phyloP scores from a whole-genome alignment of 129 eudicot genomes.

The Arctium minus region DNA sequence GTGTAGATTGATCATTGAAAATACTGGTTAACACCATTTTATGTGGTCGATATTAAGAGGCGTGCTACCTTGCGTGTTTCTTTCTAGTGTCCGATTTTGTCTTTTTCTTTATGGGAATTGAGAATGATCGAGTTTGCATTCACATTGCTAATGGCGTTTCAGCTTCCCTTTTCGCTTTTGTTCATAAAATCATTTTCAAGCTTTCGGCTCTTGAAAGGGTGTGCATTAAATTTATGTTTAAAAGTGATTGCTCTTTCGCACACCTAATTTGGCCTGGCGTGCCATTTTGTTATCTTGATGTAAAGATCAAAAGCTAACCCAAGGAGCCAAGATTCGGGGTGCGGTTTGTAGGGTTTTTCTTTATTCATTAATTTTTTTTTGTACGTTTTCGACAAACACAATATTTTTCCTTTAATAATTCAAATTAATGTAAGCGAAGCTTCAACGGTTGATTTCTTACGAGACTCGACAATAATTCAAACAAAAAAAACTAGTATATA shows the following conservation, averaged over 20 bases:
- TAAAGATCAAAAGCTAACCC: conserved; percentile 31
- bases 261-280: conserved; percentile 11
- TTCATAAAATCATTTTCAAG: conserved; percentile 9
- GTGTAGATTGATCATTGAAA: not conserved
- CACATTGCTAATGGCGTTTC: conserved; percentile 17
- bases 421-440: not conserved
- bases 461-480: not conserved
- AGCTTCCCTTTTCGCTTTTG: conserved; percentile 10
- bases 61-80: not conserved
- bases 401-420: too few relatives aligned
- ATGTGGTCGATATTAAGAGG: not conserved
- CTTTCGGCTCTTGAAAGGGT: not conserved
- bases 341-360: conserved; percentile 8
- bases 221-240: conserved; percentile 10
- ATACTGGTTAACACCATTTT: not conserved
- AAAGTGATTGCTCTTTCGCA: conserved; percentile 27
- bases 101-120: not conserved
- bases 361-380: conserved; percentile 2
- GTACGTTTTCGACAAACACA: not conserved
- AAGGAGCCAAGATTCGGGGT: conserved; percentile 7
- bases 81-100: conserved; percentile 3
- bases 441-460: not conserved
- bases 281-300: conserved; percentile 34
- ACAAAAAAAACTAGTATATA: not conserved
- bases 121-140: conserved; percentile 4